Evolutionary conservation across 2,329 filamentous ascomycete genomes (phyloP).

Genomic region (Pseudogymnoascus sp.): DNA sequence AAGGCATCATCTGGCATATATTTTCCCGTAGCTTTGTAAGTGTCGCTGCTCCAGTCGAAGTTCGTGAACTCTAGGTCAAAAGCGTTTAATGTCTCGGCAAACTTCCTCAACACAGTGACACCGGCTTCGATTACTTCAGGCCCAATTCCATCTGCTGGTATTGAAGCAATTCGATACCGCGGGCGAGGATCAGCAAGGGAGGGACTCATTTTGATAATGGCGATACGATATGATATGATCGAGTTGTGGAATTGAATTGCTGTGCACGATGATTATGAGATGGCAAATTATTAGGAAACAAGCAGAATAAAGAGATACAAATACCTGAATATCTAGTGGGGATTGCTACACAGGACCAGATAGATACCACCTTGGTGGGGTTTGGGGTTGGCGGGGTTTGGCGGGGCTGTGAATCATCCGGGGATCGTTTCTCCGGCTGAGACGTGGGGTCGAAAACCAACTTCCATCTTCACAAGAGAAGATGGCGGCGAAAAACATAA

Average conservation of each 20-base stretch:
- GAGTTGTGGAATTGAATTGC: neutral
- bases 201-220: slow-evolving; percentile 9
- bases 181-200: neutral
- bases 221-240: neutral
- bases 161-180: slow-evolving; percentile 45
- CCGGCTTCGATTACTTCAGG: slow-evolving; percentile 53
- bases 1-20: slow-evolving; percentile 52
- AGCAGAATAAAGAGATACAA: neutral
- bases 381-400: neutral
- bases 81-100: slow-evolving; percentile 41
- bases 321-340: neutral
- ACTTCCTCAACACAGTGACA: slow-evolving; percentile 49
- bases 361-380: neutral
- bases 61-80: slow-evolving; percentile 54
- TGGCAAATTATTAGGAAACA: neutral
- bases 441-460: neutral
- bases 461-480: neutral
- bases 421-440: neutral
- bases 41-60: slow-evolving; percentile 51
- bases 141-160: slow-evolving; percentile 56
- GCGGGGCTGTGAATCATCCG: neutral
- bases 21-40: slow-evolving; percentile 47
- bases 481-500: neutral
- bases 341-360: neutral
- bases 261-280: neutral